These are phyloP conservation scores for Agastache rugosa DNA, from an alignment of 257 asterid genomes.

Conservation along the genomic window DNA sequence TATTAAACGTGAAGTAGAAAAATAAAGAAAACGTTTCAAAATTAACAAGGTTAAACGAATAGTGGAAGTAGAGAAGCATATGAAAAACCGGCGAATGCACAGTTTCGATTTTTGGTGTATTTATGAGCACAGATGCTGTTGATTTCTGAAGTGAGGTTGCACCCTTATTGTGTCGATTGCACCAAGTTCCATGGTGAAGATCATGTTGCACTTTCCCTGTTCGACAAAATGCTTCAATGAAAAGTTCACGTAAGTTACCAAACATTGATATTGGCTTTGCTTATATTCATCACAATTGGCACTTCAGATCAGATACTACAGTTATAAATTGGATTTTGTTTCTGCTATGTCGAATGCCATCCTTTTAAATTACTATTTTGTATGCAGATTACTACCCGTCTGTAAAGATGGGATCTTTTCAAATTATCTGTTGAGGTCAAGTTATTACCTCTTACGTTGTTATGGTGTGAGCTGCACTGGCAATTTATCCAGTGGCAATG, in stretches of 20 bases:
- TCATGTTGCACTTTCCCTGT: background rate
- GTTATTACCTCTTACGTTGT: constrained; percentile 29
- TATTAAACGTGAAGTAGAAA: too few relatives aligned
- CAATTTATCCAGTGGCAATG: constrained; percentile 39
- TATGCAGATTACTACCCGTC: constrained; percentile 47
- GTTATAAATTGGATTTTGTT: background rate
- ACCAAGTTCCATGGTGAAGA: background rate
- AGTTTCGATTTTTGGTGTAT: background rate
- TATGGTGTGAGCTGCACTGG: constrained; percentile 42
- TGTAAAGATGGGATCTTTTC: constrained; percentile 47
- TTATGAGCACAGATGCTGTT: background rate
- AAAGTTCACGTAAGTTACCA: background rate
- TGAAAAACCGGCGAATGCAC: background rate
- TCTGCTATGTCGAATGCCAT: background rate
- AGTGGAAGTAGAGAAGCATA: background rate
- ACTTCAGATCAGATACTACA: background rate
- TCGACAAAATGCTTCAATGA: background rate
- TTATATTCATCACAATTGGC: background rate
- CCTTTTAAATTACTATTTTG: background rate
- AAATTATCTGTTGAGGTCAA: constrained; percentile 27
- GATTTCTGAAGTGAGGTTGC: background rate
- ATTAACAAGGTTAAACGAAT: too few relatives aligned
- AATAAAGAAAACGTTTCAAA: too few relatives aligned
- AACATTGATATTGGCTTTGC: background rate
- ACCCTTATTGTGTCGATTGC: background rate